These are phyloP conservation scores for Phytophthora boehmeriae DNA, from an alignment of 352 stramenopile species.

Conservation along the genomic window DNA sequence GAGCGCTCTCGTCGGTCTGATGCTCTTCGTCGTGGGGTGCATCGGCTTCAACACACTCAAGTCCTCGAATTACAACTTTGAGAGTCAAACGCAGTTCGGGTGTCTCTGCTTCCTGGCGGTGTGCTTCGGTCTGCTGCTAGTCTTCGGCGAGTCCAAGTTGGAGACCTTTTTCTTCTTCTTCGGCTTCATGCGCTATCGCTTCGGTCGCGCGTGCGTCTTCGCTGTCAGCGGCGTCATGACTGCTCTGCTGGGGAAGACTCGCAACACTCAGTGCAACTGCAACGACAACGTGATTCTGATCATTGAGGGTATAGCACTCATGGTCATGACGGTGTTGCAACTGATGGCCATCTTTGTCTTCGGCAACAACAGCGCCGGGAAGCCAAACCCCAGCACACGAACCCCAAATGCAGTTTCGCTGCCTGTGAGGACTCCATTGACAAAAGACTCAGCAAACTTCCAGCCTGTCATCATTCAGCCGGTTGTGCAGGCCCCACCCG, in stretches of 20 bases:
- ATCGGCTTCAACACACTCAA: slow-evolving; percentile 57
- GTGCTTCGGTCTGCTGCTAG: slow-evolving; percentile 63
- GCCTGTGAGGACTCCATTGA: neutral
- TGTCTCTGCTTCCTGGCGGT: slow-evolving; percentile 79
- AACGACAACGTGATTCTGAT: slow-evolving; percentile 56
- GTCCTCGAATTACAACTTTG: slow-evolving; percentile 35
- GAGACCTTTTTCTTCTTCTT: slow-evolving; percentile 84
- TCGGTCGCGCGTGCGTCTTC: slow-evolving; percentile 65
- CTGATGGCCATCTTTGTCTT: slow-evolving; percentile 51
- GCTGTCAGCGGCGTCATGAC: slow-evolving; percentile 66
- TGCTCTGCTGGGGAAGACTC: slow-evolving; percentile 60
- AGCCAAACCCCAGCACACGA: neutral
- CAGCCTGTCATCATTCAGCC: slow-evolving; percentile 35
- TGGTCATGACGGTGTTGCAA: slow-evolving; percentile 51
- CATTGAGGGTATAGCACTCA: slow-evolving; percentile 56
- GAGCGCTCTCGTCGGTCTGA: slow-evolving; percentile 37
- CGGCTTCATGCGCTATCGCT: slow-evolving; percentile 77
- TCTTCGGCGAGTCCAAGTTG: slow-evolving; percentile 65
- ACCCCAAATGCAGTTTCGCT: slow-evolving; percentile 8
- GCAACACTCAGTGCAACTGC: slow-evolving; percentile 58
- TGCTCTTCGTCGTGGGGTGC: slow-evolving; percentile 53
- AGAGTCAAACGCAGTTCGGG: slow-evolving; percentile 62
- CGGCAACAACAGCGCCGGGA: slow-evolving; percentile 52
- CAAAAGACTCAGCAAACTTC: slow-evolving; percentile 18
- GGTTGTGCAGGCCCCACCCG: slow-evolving; percentile 1